Evolutionary conservation across 2,329 filamentous ascomycete genomes (phyloP), one percentile per base, ranked within the genome.

Genomic region (Cercospora berteroae): DNA sequence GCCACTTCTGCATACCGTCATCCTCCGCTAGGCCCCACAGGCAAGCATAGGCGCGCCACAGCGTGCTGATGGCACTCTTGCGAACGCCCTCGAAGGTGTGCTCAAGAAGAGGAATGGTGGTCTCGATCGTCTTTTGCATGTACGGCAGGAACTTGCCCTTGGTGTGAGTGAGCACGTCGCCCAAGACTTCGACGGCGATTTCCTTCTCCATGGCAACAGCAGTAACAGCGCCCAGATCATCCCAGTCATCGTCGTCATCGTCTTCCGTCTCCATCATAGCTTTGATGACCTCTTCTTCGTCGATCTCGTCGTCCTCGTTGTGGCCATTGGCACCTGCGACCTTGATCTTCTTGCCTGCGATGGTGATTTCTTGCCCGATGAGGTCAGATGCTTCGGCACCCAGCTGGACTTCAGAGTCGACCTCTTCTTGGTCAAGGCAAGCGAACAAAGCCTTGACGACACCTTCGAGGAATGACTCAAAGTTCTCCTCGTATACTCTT

Each of bases 121-220:
- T 89, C 80, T 93, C 90, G 69, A 99, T 88, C 7, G 93, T 93
- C 83, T 92, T 91, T 83, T 97, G 90, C 70, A 97, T 91, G 80
- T 94, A 97, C 5, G 92, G 89, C 72, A 96, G 86, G 78, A 88
- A 93, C 72, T 90, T 87, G 76, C 87, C 87, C 79, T 92, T 93
- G 58, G 92, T 92, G 83, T 96, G 90, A 57, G 91, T 90, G 75
- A 98, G 90, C 69, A 99, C 88, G 77, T 99, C 95, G 71, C 94
- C 95, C 39, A 97, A 87, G 5, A 97, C 94, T 80, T 99, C 95
- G 55, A 97, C 88, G 42, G 95, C 94, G 74, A 98, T 96, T 81
- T 99, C 95, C 82, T 98, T 97, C 85, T 98, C 95, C 68, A 97
- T 87, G 25, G 94, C 93, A 64, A 97, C 88, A 63, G 93, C 93